Evolutionary conservation across 768 basidiomycete genomes (phyloP).

Genomic region (Pulveroboletus sp.): DNA sequence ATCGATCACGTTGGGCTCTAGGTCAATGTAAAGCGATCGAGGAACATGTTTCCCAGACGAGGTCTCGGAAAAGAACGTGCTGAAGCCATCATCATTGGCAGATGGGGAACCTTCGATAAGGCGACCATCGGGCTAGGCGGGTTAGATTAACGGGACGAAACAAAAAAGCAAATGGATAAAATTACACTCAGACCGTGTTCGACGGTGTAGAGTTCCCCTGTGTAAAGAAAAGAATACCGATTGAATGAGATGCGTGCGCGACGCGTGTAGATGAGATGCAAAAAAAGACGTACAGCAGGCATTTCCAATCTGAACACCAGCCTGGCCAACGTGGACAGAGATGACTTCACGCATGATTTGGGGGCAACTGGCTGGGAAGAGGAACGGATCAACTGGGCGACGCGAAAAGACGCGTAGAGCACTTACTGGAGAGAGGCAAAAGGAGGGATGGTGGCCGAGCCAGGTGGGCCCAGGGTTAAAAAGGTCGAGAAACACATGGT

Average conservation of each 20-base stretch:
- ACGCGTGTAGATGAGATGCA: slow-evolving; percentile 13
- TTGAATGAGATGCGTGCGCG: background rate
- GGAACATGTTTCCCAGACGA: slow-evolving; percentile 95
- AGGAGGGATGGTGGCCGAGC: slow-evolving; percentile 25
- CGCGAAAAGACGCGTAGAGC: slow-evolving; percentile 29
- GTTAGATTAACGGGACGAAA: slow-evolving; percentile 18
- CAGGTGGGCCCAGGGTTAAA: slow-evolving; percentile 38
- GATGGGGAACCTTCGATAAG: slow-evolving; percentile 73
- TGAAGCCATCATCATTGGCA: slow-evolving; percentile 85
- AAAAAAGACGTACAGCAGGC: slow-evolving; percentile 81
- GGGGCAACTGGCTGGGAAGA: slow-evolving; percentile 7
- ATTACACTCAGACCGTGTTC: slow-evolving; percentile 94
- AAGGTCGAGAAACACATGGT: slow-evolving; percentile 34
- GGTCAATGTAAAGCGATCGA: slow-evolving; percentile 93
- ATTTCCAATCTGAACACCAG: slow-evolving; percentile 96
- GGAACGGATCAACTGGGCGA: slow-evolving; percentile 1
- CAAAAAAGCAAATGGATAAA: slow-evolving; percentile 3
- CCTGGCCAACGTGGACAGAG: slow-evolving; percentile 98
- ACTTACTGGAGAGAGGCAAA: slow-evolving; percentile 27
- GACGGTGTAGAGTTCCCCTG: slow-evolving; percentile 98
- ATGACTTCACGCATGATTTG: slow-evolving; percentile 89
- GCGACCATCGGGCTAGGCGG: slow-evolving; percentile 87
- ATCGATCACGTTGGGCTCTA: slow-evolving; percentile 97
- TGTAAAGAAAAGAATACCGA: slow-evolving; percentile 22
- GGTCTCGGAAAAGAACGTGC: slow-evolving; percentile 99